phyloP scores from a whole-genome alignment of 192 early-diverging fungal species.

The Coemansia sp. region DNA sequence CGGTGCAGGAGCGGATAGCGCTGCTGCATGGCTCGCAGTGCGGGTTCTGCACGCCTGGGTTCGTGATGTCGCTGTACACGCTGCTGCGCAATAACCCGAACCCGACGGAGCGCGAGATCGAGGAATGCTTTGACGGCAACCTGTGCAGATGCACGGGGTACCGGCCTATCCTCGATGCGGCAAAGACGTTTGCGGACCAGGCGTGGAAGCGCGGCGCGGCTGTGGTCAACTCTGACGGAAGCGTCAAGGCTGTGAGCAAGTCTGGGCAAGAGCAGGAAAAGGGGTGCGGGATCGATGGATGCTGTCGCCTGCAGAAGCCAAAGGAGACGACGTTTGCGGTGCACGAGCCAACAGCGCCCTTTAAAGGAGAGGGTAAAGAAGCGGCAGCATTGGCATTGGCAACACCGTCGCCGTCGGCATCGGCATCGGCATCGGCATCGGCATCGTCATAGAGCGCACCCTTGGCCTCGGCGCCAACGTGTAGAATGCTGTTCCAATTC shows the following conservation, averaged over 20 bases:
- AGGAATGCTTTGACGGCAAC: constrained; percentile 86
- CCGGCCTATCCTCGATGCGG: constrained; percentile 82
- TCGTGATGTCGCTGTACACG: constrained; percentile 86
- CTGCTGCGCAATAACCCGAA: constrained; percentile 70
- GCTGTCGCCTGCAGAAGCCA: constrained; percentile 46
- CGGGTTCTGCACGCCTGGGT: constrained; percentile 91
- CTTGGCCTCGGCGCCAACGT: constrained; percentile 35
- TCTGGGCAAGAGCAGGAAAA: constrained; percentile 7
- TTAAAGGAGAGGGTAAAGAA: not conserved
- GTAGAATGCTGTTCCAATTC: constrained; percentile 50
- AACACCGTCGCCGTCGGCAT: not conserved
- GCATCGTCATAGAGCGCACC: not conserved
- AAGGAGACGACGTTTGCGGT: constrained; percentile 3
- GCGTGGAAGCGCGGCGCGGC: constrained; percentile 45
- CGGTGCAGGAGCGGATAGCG: constrained; percentile 75
- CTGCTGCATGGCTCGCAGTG: constrained; percentile 81
- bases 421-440: not conserved
- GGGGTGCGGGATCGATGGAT: constrained; percentile 54
- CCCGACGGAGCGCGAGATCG: constrained; percentile 71
- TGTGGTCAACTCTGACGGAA: constrained; percentile 14
- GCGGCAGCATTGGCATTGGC: not conserved
- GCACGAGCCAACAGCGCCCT: constrained; percentile 13
- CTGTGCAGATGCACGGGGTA: constrained; percentile 93
- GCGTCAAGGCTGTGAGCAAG: constrained; percentile 18
- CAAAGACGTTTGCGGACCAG: constrained; percentile 64